Base-by-base conservation (phyloP, 2,329 filamentous ascomycete species). In the Colletotrichum sp. region DNA sequence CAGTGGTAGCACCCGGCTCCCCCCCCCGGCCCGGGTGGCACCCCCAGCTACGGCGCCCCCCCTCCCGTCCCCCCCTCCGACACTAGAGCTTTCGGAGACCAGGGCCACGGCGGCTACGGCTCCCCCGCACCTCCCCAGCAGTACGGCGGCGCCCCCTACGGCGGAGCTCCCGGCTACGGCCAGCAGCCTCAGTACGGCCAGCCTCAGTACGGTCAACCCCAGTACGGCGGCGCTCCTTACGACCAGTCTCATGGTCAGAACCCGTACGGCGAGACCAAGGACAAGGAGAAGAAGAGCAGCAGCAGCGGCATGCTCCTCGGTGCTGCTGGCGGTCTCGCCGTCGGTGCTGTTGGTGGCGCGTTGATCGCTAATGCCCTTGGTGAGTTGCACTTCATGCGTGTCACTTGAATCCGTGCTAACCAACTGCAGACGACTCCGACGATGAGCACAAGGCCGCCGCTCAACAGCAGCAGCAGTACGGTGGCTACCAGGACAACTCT, bases 301-400 rank as follows among this genome's bases (percentile, higher is more conserved):
- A 89, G 86, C 78, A 90, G 88, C 24, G 89, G 89, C 79, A 87
- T 92, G 81, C 84, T 93, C 60, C 86, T 91, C 26, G 92, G 88
- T 59, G 92, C 90, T 67, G 90, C 89, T 12, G 92, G 87, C 43
- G 92, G 92, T 82, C 81, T 93, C 24, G 92, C 89, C 2, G 84
- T 89, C 15, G 91, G 91, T 78, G 89, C 87, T 70, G 81, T 91
- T 52, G 92, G 89, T 28, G 92, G 91, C 67, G 92, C 90, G 5
- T 80, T 92, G 61, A 85, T 93, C 69, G 89, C 88, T 59, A 87
- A 93, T 79, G 90, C 89, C 69, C 79, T 92, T 34, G 83, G 90
- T 91, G 85, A 75, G 87, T 86, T 12, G 16, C 21, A n/a, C 28
- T 57, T 32, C 7, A 48, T 3, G 8, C 18, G 3, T 43, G 28